Conservation (phyloP, 805 yeast species). For the Ogataea ganodermae region DNA sequence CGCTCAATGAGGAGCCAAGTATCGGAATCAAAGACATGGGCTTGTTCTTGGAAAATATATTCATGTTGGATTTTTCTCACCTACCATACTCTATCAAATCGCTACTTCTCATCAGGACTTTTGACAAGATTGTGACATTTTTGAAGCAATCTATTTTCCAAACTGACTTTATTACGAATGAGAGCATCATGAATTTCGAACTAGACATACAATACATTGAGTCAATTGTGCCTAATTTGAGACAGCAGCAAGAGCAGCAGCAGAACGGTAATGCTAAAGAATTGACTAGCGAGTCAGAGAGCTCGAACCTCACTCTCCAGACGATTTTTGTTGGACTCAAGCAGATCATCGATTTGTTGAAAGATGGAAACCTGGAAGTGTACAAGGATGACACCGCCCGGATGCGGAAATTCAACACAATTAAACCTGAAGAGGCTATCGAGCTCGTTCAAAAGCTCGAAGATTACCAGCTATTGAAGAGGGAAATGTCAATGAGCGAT, state of each 20-base stretch:
- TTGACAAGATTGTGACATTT: slow-evolving; percentile 77
- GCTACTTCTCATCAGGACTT: slow-evolving; percentile 79
- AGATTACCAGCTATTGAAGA: slow-evolving; percentile 28
- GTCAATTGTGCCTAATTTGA: slow-evolving; percentile 44
- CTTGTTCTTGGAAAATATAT: slow-evolving; percentile 79
- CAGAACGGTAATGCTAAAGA: slow-evolving; percentile 21
- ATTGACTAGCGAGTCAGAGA: slow-evolving; percentile 17
- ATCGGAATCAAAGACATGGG: slow-evolving; percentile 81
- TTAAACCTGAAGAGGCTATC: slow-evolving; percentile 72
- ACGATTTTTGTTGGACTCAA: slow-evolving; percentile 77
- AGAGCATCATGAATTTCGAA: slow-evolving; percentile 72
- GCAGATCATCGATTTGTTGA: slow-evolving; percentile 74
- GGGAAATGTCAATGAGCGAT: slow-evolving; percentile 15
- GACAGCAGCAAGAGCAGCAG: slow-evolving; percentile 19
- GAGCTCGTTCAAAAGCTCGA: slow-evolving; percentile 57
- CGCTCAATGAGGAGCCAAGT: slow-evolving; percentile 61
- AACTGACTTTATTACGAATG: slow-evolving; percentile 58
- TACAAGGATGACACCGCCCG: slow-evolving; percentile 58
- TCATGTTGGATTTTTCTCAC: slow-evolving; percentile 78
- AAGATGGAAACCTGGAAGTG: slow-evolving; percentile 62
- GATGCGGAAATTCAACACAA: slow-evolving; percentile 69
- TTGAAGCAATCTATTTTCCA: slow-evolving; percentile 61
- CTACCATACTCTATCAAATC: slow-evolving; percentile 78
- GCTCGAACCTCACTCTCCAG: slow-evolving; percentile 51
- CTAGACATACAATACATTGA: slow-evolving; percentile 80